Percentiles rank a stretch among this genome's conserved stretches.
These are phyloP conservation scores for Fusarium irregulare DNA, from an alignment of 2,329 filamentous ascomycete species.

Conservation along the genomic window DNA sequence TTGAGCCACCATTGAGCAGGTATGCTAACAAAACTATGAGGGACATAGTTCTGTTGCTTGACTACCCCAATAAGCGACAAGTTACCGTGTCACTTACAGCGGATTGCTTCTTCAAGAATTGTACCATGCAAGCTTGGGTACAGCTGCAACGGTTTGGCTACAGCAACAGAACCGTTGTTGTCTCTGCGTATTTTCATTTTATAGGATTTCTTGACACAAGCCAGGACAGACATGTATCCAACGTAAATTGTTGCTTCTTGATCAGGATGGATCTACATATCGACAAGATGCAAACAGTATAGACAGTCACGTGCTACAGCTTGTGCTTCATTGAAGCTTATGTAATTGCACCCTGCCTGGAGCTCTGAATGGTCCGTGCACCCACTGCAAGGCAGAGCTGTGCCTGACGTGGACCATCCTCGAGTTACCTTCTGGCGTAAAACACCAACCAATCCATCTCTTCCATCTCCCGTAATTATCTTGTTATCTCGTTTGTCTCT, in stretches of 20 bases:
- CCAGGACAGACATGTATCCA: not conserved
- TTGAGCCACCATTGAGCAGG: not conserved
- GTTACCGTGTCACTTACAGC: not conserved
- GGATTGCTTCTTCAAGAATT: not conserved
- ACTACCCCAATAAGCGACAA: not conserved
- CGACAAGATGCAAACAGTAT: not conserved
- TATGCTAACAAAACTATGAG: not conserved
- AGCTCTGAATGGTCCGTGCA: conserved; percentile 46
- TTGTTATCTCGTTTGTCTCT: conserved; percentile 19
- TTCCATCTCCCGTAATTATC: conserved; percentile 29
- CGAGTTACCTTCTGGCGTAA: conserved; percentile 47
- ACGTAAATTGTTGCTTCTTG: not conserved
- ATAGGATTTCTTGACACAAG: not conserved
- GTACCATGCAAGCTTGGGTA: not conserved
- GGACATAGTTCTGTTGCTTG: not conserved
- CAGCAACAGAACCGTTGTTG: not conserved
- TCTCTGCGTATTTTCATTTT: not conserved
- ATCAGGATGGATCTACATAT: not conserved
- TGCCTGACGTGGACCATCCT: conserved; percentile 60
- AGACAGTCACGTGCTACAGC: conserved; percentile 18
- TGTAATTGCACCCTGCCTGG: conserved; percentile 41
- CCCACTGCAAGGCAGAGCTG: conserved; percentile 53
- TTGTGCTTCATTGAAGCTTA: conserved; percentile 5
- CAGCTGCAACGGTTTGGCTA: not conserved
- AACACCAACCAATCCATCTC: conserved; percentile 44